These are phyloP conservation scores for Escallonia rubra DNA, from an alignment of 129 eudicot genomes.

Conservation along the genomic window DNA sequence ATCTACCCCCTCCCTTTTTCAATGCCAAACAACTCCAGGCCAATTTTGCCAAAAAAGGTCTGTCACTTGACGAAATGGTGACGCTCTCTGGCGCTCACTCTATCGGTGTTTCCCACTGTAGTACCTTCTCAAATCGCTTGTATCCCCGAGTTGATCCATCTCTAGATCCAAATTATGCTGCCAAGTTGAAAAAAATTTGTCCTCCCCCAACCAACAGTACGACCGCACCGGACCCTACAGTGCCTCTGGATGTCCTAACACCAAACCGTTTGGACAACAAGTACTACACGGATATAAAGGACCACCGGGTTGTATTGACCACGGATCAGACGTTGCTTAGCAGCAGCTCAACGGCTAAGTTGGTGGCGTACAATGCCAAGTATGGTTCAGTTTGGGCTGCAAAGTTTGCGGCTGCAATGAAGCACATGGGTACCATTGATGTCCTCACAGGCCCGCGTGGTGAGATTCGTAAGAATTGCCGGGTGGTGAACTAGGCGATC, in stretches of 20 bases:
- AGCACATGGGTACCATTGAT: conserved; percentile 30
- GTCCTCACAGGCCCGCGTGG: conserved; percentile 31
- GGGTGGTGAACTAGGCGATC: conserved; percentile 8
- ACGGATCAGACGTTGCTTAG: conserved; percentile 23
- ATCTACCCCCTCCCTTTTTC: conserved; percentile 17
- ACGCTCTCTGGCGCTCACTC: conserved; percentile 30
- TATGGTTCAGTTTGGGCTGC: conserved; percentile 14
- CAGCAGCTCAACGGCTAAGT: conserved; percentile 12
- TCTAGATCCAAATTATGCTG: conserved; percentile 17
- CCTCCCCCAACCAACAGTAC: neutral
- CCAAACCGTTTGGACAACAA: conserved; percentile 24
- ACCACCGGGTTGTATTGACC: conserved; percentile 14
- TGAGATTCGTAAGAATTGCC: conserved; percentile 33
- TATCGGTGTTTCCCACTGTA: conserved; percentile 16
- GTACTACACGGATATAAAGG: conserved; percentile 17
- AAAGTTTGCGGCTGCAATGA: conserved; percentile 41
- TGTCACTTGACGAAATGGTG: conserved; percentile 21
- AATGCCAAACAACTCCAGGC: conserved; percentile 8
- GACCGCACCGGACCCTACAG: conserved; percentile 1
- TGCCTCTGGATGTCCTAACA: conserved; percentile 14
- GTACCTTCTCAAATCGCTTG: conserved; percentile 26
- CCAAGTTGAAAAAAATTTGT: conserved; percentile 8
- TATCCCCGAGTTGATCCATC: conserved; percentile 16
- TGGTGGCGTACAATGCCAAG: conserved; percentile 15
- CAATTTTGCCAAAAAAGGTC: conserved; percentile 14